These are phyloP conservation scores for Pyracantha coccinea DNA, from an alignment of 331 rosid genomes.

Conservation along the genomic window DNA sequence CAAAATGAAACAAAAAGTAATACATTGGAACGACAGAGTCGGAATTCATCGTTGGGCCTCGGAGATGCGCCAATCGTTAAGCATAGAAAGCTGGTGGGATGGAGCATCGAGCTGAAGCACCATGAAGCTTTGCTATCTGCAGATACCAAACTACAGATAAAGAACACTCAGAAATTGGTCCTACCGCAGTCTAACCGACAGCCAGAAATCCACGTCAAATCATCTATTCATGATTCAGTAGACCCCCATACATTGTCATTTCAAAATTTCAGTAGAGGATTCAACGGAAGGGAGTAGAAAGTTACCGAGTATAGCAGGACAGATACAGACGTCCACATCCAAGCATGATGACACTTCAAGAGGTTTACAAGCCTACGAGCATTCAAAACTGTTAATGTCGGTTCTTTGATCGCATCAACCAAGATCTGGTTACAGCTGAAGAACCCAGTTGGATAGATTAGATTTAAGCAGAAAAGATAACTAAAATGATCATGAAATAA, in stretches of 20 bases:
- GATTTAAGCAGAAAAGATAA: neutral
- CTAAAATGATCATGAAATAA: neutral
- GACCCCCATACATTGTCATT: neutral
- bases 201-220: neutral
- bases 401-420: neutral
- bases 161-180: neutral
- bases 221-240: neutral
- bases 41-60: neutral
- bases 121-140: neutral
- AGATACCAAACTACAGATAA: neutral
- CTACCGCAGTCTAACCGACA: neutral
- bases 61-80: neutral
- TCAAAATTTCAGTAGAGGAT: neutral
- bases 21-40: neutral
- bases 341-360: neutral
- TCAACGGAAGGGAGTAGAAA: neutral
- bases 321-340: neutral
- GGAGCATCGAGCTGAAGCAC: neutral
- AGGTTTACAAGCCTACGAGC: neutral
- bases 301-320: neutral
- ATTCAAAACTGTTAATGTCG: neutral
- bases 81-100: neutral
- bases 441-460: neutral
- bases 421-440: neutral
- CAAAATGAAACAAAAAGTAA: neutral